These are phyloP conservation scores for Claviceps sp. DNA, from an alignment of 2,329 filamentous ascomycete species.

Conservation along the genomic window DNA sequence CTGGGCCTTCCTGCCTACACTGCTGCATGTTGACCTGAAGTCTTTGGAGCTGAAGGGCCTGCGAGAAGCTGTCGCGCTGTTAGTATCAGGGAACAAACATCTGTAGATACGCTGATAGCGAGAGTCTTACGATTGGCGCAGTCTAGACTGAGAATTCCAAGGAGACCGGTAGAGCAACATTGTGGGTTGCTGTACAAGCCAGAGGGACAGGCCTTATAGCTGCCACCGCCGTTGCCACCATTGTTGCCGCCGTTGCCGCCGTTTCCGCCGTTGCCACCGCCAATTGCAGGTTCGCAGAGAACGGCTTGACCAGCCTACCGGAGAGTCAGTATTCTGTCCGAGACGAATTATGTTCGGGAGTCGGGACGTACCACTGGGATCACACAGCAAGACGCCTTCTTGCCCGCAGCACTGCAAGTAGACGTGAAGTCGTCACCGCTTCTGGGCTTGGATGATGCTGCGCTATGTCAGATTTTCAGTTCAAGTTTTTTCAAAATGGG, in stretches of 20 bases:
- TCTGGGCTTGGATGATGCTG: neutral
- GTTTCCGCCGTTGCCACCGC: neutral
- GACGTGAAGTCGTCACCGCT: conserved; percentile 3
- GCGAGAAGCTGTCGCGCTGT: neutral
- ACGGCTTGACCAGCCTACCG: neutral
- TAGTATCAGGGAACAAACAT: neutral
- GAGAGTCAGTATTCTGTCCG: neutral
- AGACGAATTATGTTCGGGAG: too few relatives aligned
- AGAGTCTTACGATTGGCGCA: conserved; percentile 7
- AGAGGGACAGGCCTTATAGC: neutral
- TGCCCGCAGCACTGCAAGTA: conserved; percentile 1
- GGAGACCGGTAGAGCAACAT: conserved; percentile 6
- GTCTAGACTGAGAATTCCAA: conserved; percentile 5
- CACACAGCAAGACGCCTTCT: conserved; percentile 6
- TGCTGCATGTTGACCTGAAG: conserved; percentile 5
- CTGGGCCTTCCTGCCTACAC: neutral
- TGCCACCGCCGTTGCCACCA: neutral
- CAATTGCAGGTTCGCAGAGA: neutral
- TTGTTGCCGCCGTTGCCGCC: neutral
- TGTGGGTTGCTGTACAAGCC: conserved; percentile 7
- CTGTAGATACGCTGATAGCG: neutral
- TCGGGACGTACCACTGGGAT: conserved; percentile 4
- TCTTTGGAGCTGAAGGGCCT: neutral
- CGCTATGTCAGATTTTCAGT: neutral
- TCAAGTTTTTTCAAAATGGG: too few relatives aligned